Conservation (phyloP, 2,329 filamentous ascomycete species). For the Penicillium sclerotiorum region DNA sequence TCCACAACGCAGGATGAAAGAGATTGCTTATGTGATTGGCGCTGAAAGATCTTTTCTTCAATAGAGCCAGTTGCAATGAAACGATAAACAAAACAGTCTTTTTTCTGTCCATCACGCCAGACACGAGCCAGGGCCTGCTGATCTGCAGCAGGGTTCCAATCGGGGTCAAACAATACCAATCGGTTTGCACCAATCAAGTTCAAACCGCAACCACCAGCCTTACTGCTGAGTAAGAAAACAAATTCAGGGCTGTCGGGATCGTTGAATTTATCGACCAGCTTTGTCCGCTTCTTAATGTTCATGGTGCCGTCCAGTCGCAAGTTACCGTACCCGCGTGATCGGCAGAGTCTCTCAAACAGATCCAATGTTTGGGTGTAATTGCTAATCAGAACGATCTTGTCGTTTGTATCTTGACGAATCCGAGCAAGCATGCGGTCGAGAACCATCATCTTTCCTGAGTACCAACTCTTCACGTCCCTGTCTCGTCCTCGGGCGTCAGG, state of each 20-base stretch:
- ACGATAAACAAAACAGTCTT: constrained; percentile 99
- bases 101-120: constrained; percentile 98
- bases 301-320: constrained; percentile 94
- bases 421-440: constrained; percentile 97
- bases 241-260: constrained; percentile 88
- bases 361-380: constrained; percentile 98
- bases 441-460: constrained; percentile 97
- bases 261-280: constrained; percentile 97
- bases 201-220: constrained; percentile 93
- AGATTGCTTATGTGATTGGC: constrained; percentile 97
- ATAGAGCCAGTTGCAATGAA: constrained; percentile 98
- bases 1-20: constrained; percentile 96
- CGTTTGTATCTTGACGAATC: constrained; percentile 93
- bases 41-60: constrained; percentile 98
- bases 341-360: constrained; percentile 88
- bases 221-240: constrained; percentile 93
- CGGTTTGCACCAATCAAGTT: constrained; percentile 95
- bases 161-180: constrained; percentile 92
- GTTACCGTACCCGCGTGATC: constrained; percentile 78
- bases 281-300: constrained; percentile 96
- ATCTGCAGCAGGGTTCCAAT: constrained; percentile 97
- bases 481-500: constrained; percentile 87
- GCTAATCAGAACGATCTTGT: constrained; percentile 98
- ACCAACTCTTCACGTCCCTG: constrained; percentile 90
- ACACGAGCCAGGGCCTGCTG: constrained; percentile 96